Conservation (phyloP, 2,329 filamentous ascomycete genomes). For the Hirsutella rhossiliensis region DNA sequence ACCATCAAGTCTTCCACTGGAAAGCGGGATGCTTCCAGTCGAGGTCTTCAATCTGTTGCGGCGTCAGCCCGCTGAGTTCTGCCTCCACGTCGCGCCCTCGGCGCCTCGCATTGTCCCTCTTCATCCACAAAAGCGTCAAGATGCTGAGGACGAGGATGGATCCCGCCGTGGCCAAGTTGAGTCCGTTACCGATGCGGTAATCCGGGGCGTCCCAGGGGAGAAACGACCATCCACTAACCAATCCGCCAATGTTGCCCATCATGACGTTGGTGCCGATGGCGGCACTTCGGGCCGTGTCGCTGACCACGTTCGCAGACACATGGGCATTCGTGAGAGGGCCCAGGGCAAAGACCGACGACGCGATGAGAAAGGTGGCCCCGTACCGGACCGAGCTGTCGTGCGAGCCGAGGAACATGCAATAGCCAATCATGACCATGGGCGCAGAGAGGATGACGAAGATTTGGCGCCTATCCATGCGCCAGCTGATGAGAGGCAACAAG, state of each 20-base stretch:
- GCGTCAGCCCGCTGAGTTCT: conserved; percentile 40
- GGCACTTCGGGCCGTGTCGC: conserved; percentile 54
- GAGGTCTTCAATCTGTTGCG: conserved; percentile 43
- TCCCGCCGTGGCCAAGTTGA: conserved; percentile 49
- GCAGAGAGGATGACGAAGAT: conserved; percentile 48
- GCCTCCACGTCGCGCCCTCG: conserved; percentile 16
- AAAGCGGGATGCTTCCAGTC: conserved; percentile 58
- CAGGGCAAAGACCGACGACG: conserved; percentile 49
- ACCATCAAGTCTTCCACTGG: conserved; percentile 32
- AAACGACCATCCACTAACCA: conserved; percentile 56
- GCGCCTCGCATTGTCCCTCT: conserved; percentile 39
- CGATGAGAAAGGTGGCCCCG: conserved; percentile 58
- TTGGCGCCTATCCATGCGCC: conserved; percentile 45
- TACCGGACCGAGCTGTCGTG: conserved; percentile 43
- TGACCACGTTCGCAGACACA: conserved; percentile 57
- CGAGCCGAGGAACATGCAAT: conserved; percentile 57
- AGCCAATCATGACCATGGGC: conserved; percentile 55
- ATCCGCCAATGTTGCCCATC: conserved; percentile 60
- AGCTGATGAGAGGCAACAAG: conserved; percentile 47
- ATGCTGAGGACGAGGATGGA: conserved; percentile 38
- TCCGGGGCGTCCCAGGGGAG: conserved; percentile 50
- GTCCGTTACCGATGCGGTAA: conserved; percentile 58
- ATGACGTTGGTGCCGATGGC: conserved; percentile 57
- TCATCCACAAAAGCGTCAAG: conserved; percentile 46
- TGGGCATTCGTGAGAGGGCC: conserved; percentile 57